Evolutionary conservation across 1,284 basidiomycete genomes (phyloP).

Genomic region (Ceratobasidium theobromae): DNA sequence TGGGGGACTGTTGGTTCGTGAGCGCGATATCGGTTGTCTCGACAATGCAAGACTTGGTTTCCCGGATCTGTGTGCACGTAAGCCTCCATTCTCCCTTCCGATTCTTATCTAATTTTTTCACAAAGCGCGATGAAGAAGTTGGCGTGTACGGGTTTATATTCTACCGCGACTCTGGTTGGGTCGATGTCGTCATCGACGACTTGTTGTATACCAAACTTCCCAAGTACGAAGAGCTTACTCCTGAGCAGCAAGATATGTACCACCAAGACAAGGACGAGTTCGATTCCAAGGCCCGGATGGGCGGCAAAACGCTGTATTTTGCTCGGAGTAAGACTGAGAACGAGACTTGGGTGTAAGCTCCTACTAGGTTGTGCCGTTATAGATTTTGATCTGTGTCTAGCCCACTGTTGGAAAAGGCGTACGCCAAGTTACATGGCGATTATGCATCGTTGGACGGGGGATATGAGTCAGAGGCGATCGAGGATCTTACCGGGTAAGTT

Average conservation of each 20-base stretch:
- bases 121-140: conserved; percentile 53
- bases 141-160: conserved; percentile 52
- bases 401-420: conserved; percentile 36
- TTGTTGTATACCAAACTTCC: conserved; percentile 30
- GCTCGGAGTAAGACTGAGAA: conserved; percentile 34
- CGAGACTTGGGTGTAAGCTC: conserved; percentile 36
- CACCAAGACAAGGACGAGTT: conserved; percentile 34
- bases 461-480: conserved; percentile 49
- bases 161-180: conserved; percentile 34
- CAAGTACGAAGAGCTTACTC: conserved; percentile 34
- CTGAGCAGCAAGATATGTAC: conserved; percentile 21
- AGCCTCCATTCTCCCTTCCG: conserved; percentile 35
- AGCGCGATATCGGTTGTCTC: conserved; percentile 50
- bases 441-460: conserved; percentile 50
- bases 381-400: background rate
- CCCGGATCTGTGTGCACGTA: conserved; percentile 55
- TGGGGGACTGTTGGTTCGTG: conserved; percentile 55
- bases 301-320: conserved; percentile 34
- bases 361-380: background rate
- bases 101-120: conserved; percentile 13
- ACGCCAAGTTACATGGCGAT: conserved; percentile 47
- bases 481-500: conserved; percentile 51
- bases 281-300: conserved; percentile 5
- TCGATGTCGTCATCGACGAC: conserved; percentile 36
- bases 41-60: conserved; percentile 47